These are phyloP conservation scores for Dothiorella sarmentorum DNA, from an alignment of 2,329 filamentous ascomycete genomes.

Conservation along the genomic window DNA sequence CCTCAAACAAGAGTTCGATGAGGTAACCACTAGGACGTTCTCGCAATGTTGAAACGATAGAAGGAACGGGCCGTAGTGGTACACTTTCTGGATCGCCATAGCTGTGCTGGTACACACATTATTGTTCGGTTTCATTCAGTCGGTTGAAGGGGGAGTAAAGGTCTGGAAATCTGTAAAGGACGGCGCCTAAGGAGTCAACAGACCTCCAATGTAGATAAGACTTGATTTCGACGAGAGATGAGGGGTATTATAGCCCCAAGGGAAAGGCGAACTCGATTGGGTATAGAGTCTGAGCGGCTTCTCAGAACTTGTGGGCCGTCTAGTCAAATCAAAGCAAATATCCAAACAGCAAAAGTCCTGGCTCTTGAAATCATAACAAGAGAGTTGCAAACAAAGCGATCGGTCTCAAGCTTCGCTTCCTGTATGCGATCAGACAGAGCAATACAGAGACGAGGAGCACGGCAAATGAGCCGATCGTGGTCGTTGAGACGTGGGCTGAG, in stretches of 20 bases:
- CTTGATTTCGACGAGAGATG: background rate
- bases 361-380: background rate
- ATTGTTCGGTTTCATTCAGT: too few species aligned
- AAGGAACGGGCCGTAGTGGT: too few species aligned
- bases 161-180: too few species aligned
- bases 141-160: too few species aligned
- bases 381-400: background rate
- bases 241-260: background rate
- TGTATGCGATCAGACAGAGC: background rate
- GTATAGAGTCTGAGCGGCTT: slow-evolving; percentile 13
- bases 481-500: background rate
- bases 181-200: too few species aligned
- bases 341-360: background rate
- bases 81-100: too few species aligned
- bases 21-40: too few species aligned
- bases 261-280: slow-evolving; percentile 6
- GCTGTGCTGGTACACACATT: too few species aligned
- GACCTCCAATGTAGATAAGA: too few species aligned
- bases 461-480: background rate
- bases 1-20: slow-evolving; percentile 42
- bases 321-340: background rate
- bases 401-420: background rate
- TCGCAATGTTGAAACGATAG: too few species aligned
- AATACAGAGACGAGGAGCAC: background rate
- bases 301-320: background rate